Evolutionary conservation across 2,329 filamentous ascomycete genomes (phyloP).

Genomic region (Purpureocillium lavendulum): DNA sequence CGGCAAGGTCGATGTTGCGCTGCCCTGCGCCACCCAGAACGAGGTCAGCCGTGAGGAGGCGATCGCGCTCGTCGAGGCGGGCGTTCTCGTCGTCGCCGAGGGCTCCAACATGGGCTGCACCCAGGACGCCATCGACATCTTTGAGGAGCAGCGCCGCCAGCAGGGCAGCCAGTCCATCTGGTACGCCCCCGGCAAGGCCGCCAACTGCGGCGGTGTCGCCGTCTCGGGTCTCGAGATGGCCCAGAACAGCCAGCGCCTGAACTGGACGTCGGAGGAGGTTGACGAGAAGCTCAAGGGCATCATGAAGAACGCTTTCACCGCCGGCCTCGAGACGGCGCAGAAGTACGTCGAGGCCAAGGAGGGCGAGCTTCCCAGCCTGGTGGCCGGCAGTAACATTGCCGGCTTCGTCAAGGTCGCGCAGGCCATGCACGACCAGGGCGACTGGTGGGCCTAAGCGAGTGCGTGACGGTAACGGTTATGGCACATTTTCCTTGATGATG

Average conservation of each 20-base stretch:
- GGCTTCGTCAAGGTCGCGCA: conserved; percentile 93
- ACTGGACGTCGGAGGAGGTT: conserved; percentile 84
- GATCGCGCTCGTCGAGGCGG: conserved; percentile 65
- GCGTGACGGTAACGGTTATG: too few relatives aligned
- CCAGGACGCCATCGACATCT: conserved; percentile 86
- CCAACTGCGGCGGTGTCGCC: conserved; percentile 95
- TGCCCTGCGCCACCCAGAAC: conserved; percentile 94
- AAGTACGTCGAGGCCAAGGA: conserved; percentile 74
- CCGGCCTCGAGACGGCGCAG: conserved; percentile 81
- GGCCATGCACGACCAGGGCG: conserved; percentile 94
- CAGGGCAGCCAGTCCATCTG: conserved; percentile 68
- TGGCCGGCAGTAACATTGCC: conserved; percentile 93
- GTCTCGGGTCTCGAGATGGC: conserved; percentile 98
- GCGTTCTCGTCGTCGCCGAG: conserved; percentile 82
- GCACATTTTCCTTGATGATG: too few relatives aligned
- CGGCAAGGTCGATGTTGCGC: conserved; percentile 80
- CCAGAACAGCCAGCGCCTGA: conserved; percentile 82
- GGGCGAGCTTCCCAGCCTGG: conserved; percentile 79
- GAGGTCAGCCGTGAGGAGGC: conserved; percentile 92
- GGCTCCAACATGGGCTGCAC: conserved; percentile 99
- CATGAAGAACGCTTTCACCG: conserved; percentile 91
- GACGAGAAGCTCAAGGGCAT: conserved; percentile 85
- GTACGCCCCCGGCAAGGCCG: conserved; percentile 96
- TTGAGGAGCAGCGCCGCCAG: conserved; percentile 69
- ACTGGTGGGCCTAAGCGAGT: conserved; percentile 62